phyloP scores from a whole-genome alignment of 805 yeast genomes.

The Candida khao-thaluensis region DNA sequence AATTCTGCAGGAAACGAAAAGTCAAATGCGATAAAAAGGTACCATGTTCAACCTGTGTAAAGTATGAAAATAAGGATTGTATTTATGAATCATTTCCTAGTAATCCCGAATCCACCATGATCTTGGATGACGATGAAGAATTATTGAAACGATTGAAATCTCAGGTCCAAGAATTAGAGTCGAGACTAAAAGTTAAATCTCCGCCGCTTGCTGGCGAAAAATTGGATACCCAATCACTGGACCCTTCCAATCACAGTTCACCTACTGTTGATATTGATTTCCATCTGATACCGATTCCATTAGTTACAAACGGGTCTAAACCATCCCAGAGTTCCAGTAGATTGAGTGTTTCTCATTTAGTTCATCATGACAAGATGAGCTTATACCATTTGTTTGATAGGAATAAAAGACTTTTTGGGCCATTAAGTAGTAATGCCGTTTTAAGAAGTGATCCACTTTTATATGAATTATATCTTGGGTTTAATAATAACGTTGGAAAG shows the following conservation, averaged over 20 bases:
- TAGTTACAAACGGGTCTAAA: too few species aligned
- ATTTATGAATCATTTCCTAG: constrained; percentile 11
- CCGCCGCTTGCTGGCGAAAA: background rate
- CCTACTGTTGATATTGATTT: background rate
- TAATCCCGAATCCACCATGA: background rate
- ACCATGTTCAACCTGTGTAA: constrained; percentile 38
- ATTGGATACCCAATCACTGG: background rate
- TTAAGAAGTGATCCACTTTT: constrained; percentile 12
- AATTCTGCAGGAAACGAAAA: constrained; percentile 35
- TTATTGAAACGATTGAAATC: constrained; percentile 7
- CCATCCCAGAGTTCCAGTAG: background rate
- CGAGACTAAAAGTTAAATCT: background rate
- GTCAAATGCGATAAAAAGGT: constrained; percentile 36
- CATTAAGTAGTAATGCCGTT: constrained; percentile 4
- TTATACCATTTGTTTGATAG: constrained; percentile 3
- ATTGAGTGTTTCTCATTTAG: constrained; percentile 9
- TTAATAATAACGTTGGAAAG: constrained; percentile 7
- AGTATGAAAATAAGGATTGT: constrained; percentile 21
- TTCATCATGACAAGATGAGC: constrained; percentile 8
- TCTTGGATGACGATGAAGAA: constrained; percentile 2
- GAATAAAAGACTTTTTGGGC: constrained; percentile 7
- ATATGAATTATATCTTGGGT: constrained; percentile 3
- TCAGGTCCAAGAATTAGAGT: constrained; percentile 8
- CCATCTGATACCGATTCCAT: background rate
- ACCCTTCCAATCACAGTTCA: background rate